Percentiles rank a stretch among this genome's conserved stretches.
Evolutionary conservation across 2,329 filamentous ascomycete genomes (phyloP).

Genomic region (Sphaerulina musiva): DNA sequence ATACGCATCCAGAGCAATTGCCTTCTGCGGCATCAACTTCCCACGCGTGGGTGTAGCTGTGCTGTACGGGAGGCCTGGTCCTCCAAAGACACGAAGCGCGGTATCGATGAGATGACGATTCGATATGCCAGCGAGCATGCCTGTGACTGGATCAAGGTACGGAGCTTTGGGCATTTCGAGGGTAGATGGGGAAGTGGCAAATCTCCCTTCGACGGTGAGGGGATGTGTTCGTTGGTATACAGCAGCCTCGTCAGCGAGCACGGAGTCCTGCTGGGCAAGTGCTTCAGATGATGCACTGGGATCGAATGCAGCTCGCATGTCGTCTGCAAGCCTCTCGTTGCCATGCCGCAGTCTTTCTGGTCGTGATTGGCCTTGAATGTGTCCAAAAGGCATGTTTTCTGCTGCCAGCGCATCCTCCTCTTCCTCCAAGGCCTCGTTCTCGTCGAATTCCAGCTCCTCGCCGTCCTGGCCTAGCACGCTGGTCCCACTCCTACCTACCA

Average conservation of each 20-base stretch:
- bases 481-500: constrained; percentile 27
- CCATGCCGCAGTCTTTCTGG: constrained; percentile 50
- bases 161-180: constrained; percentile 65
- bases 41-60: constrained; percentile 58
- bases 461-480: constrained; percentile 47
- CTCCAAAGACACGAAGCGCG: constrained; percentile 70
- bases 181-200: constrained; percentile 65
- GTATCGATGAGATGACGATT: constrained; percentile 67
- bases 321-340: constrained; percentile 32
- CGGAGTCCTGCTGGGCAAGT: constrained; percentile 49
- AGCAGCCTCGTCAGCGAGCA: constrained; percentile 48
- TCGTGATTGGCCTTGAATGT: constrained; percentile 1
- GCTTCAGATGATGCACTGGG: constrained; percentile 42
- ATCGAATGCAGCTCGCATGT: constrained; percentile 37
- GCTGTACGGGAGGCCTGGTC: constrained; percentile 67
- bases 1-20: constrained; percentile 57
- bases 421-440: constrained; percentile 23
- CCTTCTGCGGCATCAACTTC: constrained; percentile 55
- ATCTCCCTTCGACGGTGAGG: constrained; percentile 67
- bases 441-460: constrained; percentile 50
- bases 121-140: constrained; percentile 56
- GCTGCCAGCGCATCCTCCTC: constrained; percentile 18
- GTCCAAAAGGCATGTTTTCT: constrained; percentile 13
- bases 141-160: constrained; percentile 62
- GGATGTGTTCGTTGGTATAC: constrained; percentile 59